Evolutionary conservation across 2,329 filamentous ascomycete species (phyloP), one percentile per base, ranked within the genome.

Genomic region (Rasamsonia emersonii): DNA sequence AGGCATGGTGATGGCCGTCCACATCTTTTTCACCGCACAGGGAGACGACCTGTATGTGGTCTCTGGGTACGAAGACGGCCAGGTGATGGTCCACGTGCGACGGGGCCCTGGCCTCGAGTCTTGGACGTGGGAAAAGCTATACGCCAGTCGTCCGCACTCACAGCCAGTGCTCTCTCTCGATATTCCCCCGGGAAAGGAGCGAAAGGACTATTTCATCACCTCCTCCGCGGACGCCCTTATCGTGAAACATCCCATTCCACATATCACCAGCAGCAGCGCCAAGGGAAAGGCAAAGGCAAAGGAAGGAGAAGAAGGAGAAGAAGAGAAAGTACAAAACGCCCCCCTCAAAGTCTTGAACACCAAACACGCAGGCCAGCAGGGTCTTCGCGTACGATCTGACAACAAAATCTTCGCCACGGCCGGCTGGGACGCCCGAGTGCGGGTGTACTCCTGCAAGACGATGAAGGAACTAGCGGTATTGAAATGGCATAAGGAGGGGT

Each of bases 401-500:
- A 82, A 78, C 3, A 80, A 75, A 41, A 71, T 98, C 3, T 82
- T 95, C 42, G 85, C 82, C 3, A 96, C 89, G 0, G 89, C 85
- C 0, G 91, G 91, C 3, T 98, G 91, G 91, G 91, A 98, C 56
- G 72, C 77, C 2, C 75, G 78, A 28, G 67, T 88, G 1, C 70
- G 91, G 6, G 77, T 96, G 1, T 98, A 96, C 56, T 82, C 81
- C 3, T 62, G 71, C 28, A 86, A 81, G 58, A 82, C 77, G 0
- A 70, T 96, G 67, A 83, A 80, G 49, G 88, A 96, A 57, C 59
- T 96, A 8, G 91, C 89, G 0, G 86, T 95, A 33, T 63, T 96
- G 41, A 93, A 93, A 58, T 96, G 89, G 89, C 91, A 96, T 58
- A 78, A 81, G 45, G 80, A 83, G 18, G 88, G 88, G 1, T 88